phyloP scores from a whole-genome alignment of 78 protist species.

The Creolimax fragrantissima region DNA sequence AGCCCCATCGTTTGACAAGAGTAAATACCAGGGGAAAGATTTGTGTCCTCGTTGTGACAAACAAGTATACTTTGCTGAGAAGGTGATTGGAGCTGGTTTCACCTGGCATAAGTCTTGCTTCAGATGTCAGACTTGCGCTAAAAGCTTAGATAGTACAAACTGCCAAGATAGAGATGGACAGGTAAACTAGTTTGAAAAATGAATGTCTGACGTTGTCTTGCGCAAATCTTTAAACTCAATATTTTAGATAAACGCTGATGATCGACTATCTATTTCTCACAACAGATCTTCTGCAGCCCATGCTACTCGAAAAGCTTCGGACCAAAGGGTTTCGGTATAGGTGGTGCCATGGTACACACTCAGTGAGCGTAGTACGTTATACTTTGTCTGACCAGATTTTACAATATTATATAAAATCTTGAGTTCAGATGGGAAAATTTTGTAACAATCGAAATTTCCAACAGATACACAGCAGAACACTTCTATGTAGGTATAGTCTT shows the following conservation, averaged over 20 bases:
- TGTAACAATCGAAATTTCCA: too few species aligned
- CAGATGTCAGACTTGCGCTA: slow-evolving; percentile 10
- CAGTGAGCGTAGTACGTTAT: too few species aligned
- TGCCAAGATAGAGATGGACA: neutral
- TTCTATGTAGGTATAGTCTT: too few species aligned
- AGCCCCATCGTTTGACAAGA: too few species aligned
- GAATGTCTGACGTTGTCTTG: neutral
- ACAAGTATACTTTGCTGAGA: slow-evolving; percentile 21
- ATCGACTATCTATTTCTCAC: neutral
- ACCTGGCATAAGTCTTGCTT: slow-evolving; percentile 21
- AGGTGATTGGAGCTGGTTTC: neutral
- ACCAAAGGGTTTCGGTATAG: neutral
- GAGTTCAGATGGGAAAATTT: too few species aligned
- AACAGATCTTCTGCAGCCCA: neutral
- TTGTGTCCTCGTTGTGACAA: slow-evolving; percentile 25
- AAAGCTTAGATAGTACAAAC: neutral
- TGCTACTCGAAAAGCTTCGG: neutral
- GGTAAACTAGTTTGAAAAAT: neutral
- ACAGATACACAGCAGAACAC: too few species aligned
- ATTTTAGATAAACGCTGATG: neutral
- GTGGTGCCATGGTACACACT: neutral
- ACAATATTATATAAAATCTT: too few species aligned
- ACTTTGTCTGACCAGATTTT: too few species aligned
- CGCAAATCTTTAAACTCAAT: neutral
- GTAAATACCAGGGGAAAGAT: slow-evolving; percentile 1